Percentiles rank a stretch among this genome's conserved stretches.
Evolutionary conservation across 2,329 filamentous ascomycete genomes (phyloP).

Genomic region (Hypoxylon sp.): DNA sequence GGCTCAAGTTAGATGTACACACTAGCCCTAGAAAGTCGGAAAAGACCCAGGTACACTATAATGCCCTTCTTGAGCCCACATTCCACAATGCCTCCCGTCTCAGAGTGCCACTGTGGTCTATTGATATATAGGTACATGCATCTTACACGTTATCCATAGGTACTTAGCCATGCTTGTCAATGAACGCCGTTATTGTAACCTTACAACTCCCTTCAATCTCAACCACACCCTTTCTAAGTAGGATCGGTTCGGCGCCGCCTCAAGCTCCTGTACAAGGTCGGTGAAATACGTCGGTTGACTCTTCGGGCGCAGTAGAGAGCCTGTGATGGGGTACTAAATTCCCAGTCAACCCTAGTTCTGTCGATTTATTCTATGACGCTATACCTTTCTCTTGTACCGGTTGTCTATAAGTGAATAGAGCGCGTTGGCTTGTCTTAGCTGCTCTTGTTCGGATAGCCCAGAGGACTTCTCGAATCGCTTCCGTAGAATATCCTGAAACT

Average conservation of each 20-base stretch:
- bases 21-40: slow-evolving; percentile 3
- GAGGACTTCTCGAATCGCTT: slow-evolving; percentile 57
- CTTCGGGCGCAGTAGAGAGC: slow-evolving; percentile 66
- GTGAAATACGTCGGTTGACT: slow-evolving; percentile 75
- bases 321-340: slow-evolving; percentile 61
- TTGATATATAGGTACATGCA: slow-evolving; percentile 9
- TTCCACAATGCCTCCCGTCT: neutral
- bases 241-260: slow-evolving; percentile 70
- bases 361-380: neutral
- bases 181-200: slow-evolving; percentile 60
- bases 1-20: slow-evolving; percentile 9
- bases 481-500: slow-evolving; percentile 69
- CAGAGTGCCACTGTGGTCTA: slow-evolving; percentile 2
- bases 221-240: slow-evolving; percentile 66
- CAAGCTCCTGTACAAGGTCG: slow-evolving; percentile 71
- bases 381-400: slow-evolving; percentile 68
- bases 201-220: slow-evolving; percentile 69
- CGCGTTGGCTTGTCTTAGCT: slow-evolving; percentile 69
- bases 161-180: neutral
- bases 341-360: neutral
- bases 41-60: neutral
- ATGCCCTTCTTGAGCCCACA: slow-evolving; percentile 1
- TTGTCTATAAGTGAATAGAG: slow-evolving; percentile 70
- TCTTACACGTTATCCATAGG: slow-evolving; percentile 10
- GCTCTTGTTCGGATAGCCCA: slow-evolving; percentile 59